These are phyloP conservation scores for Trichoderma semiorbis DNA, from an alignment of 2,329 filamentous ascomycete genomes.

Conservation along the genomic window DNA sequence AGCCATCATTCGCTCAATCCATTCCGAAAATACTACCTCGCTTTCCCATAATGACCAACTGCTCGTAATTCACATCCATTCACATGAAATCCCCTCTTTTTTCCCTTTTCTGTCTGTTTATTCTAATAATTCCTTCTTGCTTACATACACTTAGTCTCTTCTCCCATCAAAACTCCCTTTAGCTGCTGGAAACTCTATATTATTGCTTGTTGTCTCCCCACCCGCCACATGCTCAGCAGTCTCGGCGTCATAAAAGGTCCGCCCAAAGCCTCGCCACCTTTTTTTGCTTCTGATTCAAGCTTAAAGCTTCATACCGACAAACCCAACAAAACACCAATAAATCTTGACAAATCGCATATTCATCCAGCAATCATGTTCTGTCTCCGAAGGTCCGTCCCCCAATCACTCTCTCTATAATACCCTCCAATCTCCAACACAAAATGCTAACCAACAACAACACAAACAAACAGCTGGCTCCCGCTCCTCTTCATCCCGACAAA, in stretches of 20 bases:
- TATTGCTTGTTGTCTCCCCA: background rate
- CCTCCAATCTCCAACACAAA: background rate
- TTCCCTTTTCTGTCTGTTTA: background rate
- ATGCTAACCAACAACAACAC: background rate
- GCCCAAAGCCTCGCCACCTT: background rate
- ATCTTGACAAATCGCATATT: background rate
- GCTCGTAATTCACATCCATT: background rate
- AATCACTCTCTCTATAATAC: background rate
- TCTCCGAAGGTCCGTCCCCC: slow-evolving; percentile 51
- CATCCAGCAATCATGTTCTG: slow-evolving; percentile 52
- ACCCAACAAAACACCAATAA: background rate
- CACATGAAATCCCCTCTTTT: background rate
- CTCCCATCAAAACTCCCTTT: no score
- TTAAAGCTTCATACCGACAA: background rate
- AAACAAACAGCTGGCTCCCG: slow-evolving; percentile 67
- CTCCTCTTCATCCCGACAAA: slow-evolving; percentile 87
- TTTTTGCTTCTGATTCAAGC: background rate
- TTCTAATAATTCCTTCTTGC: background rate
- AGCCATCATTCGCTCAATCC: background rate
- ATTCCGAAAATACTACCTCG: background rate
- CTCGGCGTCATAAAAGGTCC: background rate
- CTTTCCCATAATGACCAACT: background rate
- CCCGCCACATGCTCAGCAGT: background rate
- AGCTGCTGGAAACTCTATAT: background rate
- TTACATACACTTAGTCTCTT: background rate